Percentiles rank a stretch among this genome's conserved stretches.
Evolutionary conservation across 2,329 filamentous ascomycete species (phyloP).

Genomic region (Apiospora kogelbergensis): DNA sequence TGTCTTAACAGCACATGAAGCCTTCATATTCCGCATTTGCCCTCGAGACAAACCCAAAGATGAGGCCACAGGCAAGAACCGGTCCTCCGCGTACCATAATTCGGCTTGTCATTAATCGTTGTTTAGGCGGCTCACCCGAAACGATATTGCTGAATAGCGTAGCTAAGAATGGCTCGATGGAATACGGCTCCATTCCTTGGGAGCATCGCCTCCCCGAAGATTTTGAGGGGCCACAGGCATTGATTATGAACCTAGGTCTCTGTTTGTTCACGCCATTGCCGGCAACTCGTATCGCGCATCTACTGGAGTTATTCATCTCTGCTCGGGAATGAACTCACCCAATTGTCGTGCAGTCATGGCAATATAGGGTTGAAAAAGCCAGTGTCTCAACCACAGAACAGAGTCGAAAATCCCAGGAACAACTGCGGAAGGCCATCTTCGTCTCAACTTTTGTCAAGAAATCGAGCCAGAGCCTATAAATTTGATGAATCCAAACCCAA

Average conservation of each 20-base stretch:
- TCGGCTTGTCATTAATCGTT: not conserved
- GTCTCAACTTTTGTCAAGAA: not conserved
- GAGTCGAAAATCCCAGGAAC: too few species aligned
- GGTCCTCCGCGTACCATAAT: not conserved
- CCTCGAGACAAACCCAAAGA: not conserved
- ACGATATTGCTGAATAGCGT: not conserved
- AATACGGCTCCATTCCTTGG: not conserved
- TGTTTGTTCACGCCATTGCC: not conserved
- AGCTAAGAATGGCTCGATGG: not conserved
- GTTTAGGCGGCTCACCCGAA: not conserved
- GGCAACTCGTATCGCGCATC: too few species aligned
- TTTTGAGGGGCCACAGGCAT: not conserved
- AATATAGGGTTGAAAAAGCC: not conserved
- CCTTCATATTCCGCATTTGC: not conserved
- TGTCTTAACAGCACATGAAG: slow-evolving; percentile 30
- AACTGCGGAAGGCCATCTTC: too few species aligned
- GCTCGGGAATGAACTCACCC: too few species aligned
- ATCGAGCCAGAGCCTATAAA: not conserved
- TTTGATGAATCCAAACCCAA: not conserved
- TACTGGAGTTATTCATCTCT: too few species aligned
- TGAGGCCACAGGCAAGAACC: not conserved
- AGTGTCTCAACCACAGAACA: too few species aligned
- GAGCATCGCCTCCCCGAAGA: not conserved
- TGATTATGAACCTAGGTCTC: not conserved
- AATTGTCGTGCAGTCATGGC: too few species aligned